Evolutionary conservation across 441 rosid genomes (phyloP).

Genomic region (Melastoma candidum): DNA sequence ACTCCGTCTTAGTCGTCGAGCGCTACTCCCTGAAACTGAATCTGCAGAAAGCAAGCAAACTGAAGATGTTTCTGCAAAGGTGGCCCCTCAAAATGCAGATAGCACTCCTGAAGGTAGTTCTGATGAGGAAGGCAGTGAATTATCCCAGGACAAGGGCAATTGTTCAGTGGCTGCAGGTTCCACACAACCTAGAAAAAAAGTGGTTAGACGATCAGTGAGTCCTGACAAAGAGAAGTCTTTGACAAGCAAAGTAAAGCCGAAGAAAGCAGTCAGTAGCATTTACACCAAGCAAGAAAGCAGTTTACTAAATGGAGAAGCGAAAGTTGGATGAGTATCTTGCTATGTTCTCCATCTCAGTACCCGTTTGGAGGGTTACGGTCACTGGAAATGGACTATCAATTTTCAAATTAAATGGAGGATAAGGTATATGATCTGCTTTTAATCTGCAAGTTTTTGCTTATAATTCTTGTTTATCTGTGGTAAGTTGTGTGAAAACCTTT

Average conservation of each 20-base stretch:
- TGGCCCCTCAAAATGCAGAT: constrained; percentile 26
- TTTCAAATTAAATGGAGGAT: too few relatives aligned
- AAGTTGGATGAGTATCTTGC: constrained; percentile 29
- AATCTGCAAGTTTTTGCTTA: too few relatives aligned
- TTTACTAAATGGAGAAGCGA: constrained; percentile 65
- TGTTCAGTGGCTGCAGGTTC: constrained; percentile 23
- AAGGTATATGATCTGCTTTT: too few relatives aligned
- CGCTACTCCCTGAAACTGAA: constrained; percentile 68
- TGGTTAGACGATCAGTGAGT: constrained; percentile 35
- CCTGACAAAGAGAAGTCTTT: constrained; percentile 33
- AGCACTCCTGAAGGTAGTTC: constrained; percentile 30
- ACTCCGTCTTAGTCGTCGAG: constrained; percentile 85
- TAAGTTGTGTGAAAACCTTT: too few relatives aligned
- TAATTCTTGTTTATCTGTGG: too few relatives aligned
- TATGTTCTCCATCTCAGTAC: not conserved
- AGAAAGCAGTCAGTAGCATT: constrained; percentile 28
- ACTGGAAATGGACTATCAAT: too few relatives aligned
- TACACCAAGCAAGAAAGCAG: constrained; percentile 30
- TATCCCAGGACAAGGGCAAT: constrained; percentile 17
- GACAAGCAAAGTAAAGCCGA: constrained; percentile 26
- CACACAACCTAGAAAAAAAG: constrained; percentile 45
- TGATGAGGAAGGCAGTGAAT: constrained; percentile 30
- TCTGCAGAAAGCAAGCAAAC: constrained; percentile 30
- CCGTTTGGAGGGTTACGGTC: too few relatives aligned
- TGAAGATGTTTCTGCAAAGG: constrained; percentile 23